Percentiles rank a stretch among this genome's conserved stretches.
phyloP scores from a whole-genome alignment of 306 rosid genomes.

The Bauhinia variegata region DNA sequence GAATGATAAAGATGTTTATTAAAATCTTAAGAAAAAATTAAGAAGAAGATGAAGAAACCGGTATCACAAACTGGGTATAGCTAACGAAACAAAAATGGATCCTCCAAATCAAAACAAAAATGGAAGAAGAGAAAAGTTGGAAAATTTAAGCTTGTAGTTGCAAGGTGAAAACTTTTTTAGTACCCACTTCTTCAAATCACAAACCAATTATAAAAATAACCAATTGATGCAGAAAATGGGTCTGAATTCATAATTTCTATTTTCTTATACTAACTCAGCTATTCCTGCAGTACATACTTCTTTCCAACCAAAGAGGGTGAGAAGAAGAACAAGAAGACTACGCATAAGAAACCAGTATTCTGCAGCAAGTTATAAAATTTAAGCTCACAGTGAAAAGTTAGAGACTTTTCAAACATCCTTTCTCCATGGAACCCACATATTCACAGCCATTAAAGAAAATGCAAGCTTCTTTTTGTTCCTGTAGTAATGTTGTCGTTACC shows the following conservation, averaged over 20 bases:
- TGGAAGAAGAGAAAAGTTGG: not conserved
- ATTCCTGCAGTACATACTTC: too few relatives aligned
- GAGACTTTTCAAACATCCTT: too few relatives aligned
- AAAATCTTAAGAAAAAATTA: too few relatives aligned
- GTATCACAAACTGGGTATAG: not conserved
- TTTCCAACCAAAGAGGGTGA: too few relatives aligned
- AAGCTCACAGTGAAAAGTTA: too few relatives aligned
- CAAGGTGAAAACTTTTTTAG: not conserved
- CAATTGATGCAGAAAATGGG: not conserved
- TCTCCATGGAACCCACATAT: not conserved
- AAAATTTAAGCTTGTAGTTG: not conserved
- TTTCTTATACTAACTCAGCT: too few relatives aligned
- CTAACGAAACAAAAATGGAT: not conserved
- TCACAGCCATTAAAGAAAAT: not conserved
- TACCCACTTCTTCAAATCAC: not conserved
- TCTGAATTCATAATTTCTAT: not conserved
- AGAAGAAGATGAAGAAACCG: too few relatives aligned
- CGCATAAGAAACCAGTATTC: too few relatives aligned
- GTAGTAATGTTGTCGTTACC: conserved; percentile 1
- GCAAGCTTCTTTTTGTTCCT: not conserved
- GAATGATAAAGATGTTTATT: too few relatives aligned
- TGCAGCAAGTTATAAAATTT: too few relatives aligned
- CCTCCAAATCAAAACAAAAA: not conserved
- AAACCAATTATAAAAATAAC: too few relatives aligned
- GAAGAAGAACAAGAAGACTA: too few relatives aligned